A percentile compares a stretch with the other conserved stretches of the same genome.
Evolutionary conservation across 1,284 basidiomycete genomes (phyloP).

Genomic region (Cryptococcus amylolentus): DNA sequence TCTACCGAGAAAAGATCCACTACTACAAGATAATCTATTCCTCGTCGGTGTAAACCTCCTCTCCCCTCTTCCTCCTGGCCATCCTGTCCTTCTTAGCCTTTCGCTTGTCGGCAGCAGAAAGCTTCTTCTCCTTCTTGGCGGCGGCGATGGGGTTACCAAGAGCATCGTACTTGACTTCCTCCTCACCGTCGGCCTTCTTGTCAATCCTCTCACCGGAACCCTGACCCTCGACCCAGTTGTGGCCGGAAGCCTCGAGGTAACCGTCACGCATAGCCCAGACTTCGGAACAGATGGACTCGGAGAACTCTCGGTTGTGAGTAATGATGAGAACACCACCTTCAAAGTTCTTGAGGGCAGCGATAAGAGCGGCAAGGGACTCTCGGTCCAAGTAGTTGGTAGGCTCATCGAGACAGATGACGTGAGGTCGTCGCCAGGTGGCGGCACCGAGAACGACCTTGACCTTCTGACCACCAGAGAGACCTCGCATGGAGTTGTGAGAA

Average conservation of each 20-base stretch:
- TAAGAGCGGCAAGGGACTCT: constrained; percentile 93
- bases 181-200: constrained; percentile 82
- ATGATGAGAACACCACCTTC: constrained; percentile 96
- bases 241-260: constrained; percentile 86
- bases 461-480: constrained; percentile 99
- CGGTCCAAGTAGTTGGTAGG: constrained; percentile 94
- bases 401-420: constrained; percentile 96
- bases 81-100: constrained; percentile 95
- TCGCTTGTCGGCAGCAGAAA: constrained; percentile 72
- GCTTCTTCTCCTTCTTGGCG: constrained; percentile 78
- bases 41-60: constrained; percentile 50
- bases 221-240: constrained; percentile 98
- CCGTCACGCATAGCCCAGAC: constrained; percentile 95
- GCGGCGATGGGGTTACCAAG: constrained; percentile 91
- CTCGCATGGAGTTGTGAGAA: constrained; percentile 93
- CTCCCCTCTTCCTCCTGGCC: constrained; percentile 61
- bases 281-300: constrained; percentile 77
- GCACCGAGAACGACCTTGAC: constrained; percentile 99
- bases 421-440: constrained; percentile 96
- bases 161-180: constrained; percentile 85
- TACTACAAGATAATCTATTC: constrained; percentile 28
- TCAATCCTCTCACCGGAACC: constrained; percentile 84
- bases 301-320: constrained; percentile 97
- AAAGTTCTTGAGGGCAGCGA: constrained; percentile 91
- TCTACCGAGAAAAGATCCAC: background rate